Evolutionary conservation across 1,284 basidiomycete genomes (phyloP), one percentile per base, ranked within the genome.

Genomic region (Irpex sp.): DNA sequence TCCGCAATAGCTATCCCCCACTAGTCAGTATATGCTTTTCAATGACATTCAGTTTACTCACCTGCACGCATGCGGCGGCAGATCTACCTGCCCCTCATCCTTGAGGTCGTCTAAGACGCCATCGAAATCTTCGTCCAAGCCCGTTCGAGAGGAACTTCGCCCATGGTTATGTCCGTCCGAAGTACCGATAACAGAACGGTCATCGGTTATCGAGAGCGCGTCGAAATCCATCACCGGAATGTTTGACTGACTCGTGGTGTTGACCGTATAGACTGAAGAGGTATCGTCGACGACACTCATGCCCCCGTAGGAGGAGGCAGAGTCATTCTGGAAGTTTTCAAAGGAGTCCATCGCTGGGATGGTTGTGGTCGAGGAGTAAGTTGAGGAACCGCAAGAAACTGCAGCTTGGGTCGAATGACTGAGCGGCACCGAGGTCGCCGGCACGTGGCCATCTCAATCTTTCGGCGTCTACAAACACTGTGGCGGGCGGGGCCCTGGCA

Each of bases 41-140:
- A 50, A 37, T 31, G 26, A 17, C 11, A 6, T 17, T 19, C 9
- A 8, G 33, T 7, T 19, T 58, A 80, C 89, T 70, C 66, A 95
- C 94, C 92, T 95, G 92, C 95, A 97, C 8, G 95, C 95, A 77
- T 97, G 95, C 43, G 88, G 86, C 0, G 93, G 93, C 60, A 95
- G 74, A 77, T 97, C 94, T 21, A 95, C 83, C 43, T 88, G 86
- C 36, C 88, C 82, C 68, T 95, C 94, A 65, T 95, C 93, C 73
- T 93, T 92, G 70, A 95, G 75, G 73, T 96, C 93, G 69, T 96
- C 94, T 59, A 95, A 77, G 53, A 92, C 90, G 17, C 86, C 91
- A 73, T 96, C 94, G 68, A 94, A 90, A 69, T 94, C 93, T 60
- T 93, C 91, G 63, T 95, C 92, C 61, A 90, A 76, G 33, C 80